These are phyloP conservation scores for Phytophthora kernoviae DNA, from an alignment of 352 stramenopile species.

Conservation along the genomic window DNA sequence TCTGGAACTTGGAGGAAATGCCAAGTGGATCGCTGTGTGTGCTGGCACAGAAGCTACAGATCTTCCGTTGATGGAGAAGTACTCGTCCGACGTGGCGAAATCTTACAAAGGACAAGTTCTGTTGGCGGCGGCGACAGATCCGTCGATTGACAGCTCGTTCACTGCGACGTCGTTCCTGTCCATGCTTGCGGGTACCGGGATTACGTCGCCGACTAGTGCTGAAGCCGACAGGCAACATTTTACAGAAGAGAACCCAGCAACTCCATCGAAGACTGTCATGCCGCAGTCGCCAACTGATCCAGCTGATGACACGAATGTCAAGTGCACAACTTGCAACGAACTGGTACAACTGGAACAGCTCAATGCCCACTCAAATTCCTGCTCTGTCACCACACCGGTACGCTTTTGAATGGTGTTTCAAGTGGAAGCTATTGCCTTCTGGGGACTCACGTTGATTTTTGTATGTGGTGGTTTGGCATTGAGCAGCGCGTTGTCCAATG, in stretches of 20 bases:
- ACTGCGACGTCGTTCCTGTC: slow-evolving; percentile 62
- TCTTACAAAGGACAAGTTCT: slow-evolving; percentile 59
- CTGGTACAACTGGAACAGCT: slow-evolving; percentile 53
- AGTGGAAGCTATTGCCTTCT: background rate
- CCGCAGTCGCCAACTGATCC: slow-evolving; percentile 4
- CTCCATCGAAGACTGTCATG: slow-evolving; percentile 10
- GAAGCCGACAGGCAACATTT: slow-evolving; percentile 3
- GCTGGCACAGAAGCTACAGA: slow-evolving; percentile 47
- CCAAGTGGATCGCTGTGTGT: slow-evolving; percentile 83
- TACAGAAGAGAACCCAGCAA: slow-evolving; percentile 16
- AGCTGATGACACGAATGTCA: slow-evolving; percentile 36
- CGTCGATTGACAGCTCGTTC: slow-evolving; percentile 28
- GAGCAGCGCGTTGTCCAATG: slow-evolving; percentile 42
- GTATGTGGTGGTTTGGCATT: slow-evolving; percentile 3
- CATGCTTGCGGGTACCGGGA: slow-evolving; percentile 38
- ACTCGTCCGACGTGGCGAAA: slow-evolving; percentile 63
- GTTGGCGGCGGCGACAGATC: slow-evolving; percentile 26
- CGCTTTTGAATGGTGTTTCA: slow-evolving; percentile 6
- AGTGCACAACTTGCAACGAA: slow-evolving; percentile 73
- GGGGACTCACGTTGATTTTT: slow-evolving; percentile 4
- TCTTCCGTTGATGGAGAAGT: slow-evolving; percentile 60
- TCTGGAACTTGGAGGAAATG: slow-evolving; percentile 78
- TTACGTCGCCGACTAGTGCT: slow-evolving; percentile 11
- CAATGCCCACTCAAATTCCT: slow-evolving; percentile 67
- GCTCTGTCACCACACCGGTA: slow-evolving; percentile 51